A percentile compares a stretch with the other conserved stretches of the same genome.
Conservation (phyloP, 345 rosid species). For the Nasturtium officinale region DNA sequence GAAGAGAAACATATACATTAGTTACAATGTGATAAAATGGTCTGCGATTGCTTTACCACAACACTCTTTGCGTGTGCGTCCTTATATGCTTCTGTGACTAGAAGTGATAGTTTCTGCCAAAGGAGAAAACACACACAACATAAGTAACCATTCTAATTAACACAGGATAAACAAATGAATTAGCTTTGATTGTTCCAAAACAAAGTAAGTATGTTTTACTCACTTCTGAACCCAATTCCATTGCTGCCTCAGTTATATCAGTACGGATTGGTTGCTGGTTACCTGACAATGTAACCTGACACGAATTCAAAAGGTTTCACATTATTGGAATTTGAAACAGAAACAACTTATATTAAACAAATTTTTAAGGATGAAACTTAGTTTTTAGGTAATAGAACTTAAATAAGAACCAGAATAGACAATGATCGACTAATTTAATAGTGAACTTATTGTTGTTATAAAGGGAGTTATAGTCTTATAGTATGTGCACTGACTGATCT, state of each 20-base stretch:
- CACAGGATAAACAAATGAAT: neutral
- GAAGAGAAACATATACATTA: neutral
- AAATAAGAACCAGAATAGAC: neutral
- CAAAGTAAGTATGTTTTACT: conserved; percentile 32
- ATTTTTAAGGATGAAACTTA: neutral
- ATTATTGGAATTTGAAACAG: neutral
- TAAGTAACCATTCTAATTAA: conserved; percentile 24
- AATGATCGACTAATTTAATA: neutral
- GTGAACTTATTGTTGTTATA: neutral
- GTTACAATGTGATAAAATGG: conserved; percentile 4
- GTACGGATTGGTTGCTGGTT: conserved; percentile 91
- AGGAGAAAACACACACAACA: conserved; percentile 22
- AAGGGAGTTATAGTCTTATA: neutral
- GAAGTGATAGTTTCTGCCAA: conserved; percentile 76
- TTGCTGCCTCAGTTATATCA: conserved; percentile 95
- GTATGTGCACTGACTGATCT: neutral
- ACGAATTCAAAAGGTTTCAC: conserved; percentile 3
- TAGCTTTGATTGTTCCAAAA: neutral
- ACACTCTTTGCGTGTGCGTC: conserved; percentile 96
- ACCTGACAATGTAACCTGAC: conserved; percentile 80
- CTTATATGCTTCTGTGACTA: conserved; percentile 90
- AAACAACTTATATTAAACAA: neutral
- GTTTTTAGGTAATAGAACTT: neutral
- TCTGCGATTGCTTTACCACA: conserved; percentile 47
- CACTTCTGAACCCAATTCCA: conserved; percentile 89